These are phyloP conservation scores for Pleurotus tuoliensis DNA, from an alignment of 768 basidiomycete genomes.

Conservation along the genomic window DNA sequence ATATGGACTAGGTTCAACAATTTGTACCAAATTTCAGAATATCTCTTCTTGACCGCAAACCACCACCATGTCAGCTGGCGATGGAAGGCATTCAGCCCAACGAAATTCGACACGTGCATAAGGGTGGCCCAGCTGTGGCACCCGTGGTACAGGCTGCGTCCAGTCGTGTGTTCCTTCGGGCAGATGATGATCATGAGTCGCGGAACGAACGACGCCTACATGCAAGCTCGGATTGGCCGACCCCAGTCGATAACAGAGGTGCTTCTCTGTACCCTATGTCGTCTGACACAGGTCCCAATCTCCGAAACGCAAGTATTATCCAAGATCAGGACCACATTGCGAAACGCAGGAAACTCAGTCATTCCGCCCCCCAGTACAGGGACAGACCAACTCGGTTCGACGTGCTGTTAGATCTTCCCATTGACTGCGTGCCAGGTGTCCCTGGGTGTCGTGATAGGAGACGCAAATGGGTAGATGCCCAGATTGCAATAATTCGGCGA, in stretches of 20 bases:
- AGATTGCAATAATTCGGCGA: background rate
- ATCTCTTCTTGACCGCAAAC: no score
- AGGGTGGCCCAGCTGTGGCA: background rate
- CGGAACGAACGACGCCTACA: background rate
- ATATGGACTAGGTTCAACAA: no score
- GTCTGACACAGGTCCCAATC: background rate
- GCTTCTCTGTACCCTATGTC: background rate
- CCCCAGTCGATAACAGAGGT: no score
- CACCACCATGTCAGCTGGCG: background rate
- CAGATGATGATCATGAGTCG: background rate
- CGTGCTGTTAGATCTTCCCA: background rate
- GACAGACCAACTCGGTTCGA: constrained; percentile 4
- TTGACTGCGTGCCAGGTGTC: background rate
- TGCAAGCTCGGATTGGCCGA: background rate
- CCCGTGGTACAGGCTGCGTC: background rate
- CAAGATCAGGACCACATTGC: background rate
- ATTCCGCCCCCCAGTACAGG: background rate
- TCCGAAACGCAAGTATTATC: background rate
- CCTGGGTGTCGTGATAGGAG: constrained; percentile 1
- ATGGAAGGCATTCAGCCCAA: background rate
- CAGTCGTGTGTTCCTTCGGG: background rate
- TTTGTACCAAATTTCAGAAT: no score
- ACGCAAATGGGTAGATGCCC: background rate
- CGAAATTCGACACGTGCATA: background rate
- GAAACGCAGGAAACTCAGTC: background rate